These are phyloP conservation scores for Xylariales sp. DNA, from an alignment of 2,329 filamentous ascomycete genomes.

Conservation along the genomic window DNA sequence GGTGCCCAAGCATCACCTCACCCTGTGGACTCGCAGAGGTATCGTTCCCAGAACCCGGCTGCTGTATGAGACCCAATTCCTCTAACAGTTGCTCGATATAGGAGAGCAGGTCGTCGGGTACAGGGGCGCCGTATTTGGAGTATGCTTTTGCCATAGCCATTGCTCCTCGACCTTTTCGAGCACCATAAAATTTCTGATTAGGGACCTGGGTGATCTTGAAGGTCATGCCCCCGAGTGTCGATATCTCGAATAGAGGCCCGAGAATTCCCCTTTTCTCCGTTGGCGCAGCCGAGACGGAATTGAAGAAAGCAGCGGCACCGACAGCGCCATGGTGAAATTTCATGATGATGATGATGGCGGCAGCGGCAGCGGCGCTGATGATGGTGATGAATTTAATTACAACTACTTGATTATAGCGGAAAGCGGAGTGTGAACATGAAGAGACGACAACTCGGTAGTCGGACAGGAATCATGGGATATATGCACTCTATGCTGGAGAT, in stretches of 20 bases:
- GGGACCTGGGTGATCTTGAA: conserved; percentile 55
- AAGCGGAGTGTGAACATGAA: conserved; percentile 7
- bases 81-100: conserved; percentile 51
- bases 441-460: conserved; percentile 12
- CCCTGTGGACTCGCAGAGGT: conserved; percentile 25
- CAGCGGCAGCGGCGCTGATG: conserved; percentile 25
- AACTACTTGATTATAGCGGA: neutral
- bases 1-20: conserved; percentile 21
- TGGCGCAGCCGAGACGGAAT: conserved; percentile 48
- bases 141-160: conserved; percentile 55
- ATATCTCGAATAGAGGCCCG: conserved; percentile 47
- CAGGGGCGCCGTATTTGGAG: conserved; percentile 52
- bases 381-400: neutral
- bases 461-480: conserved; percentile 16
- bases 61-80: conserved; percentile 50
- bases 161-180: conserved; percentile 50
- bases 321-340: conserved; percentile 50
- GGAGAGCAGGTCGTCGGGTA: conserved; percentile 51
- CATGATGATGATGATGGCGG: conserved; percentile 46
- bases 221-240: conserved; percentile 54
- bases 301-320: conserved; percentile 50
- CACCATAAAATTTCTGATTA: conserved; percentile 51
- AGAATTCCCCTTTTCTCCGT: conserved; percentile 44
- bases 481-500: conserved; percentile 14
- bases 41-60: conserved; percentile 33